These are phyloP conservation scores for Lactifluus hygrophoroides DNA, from an alignment of 768 basidiomycete species.

Conservation along the genomic window DNA sequence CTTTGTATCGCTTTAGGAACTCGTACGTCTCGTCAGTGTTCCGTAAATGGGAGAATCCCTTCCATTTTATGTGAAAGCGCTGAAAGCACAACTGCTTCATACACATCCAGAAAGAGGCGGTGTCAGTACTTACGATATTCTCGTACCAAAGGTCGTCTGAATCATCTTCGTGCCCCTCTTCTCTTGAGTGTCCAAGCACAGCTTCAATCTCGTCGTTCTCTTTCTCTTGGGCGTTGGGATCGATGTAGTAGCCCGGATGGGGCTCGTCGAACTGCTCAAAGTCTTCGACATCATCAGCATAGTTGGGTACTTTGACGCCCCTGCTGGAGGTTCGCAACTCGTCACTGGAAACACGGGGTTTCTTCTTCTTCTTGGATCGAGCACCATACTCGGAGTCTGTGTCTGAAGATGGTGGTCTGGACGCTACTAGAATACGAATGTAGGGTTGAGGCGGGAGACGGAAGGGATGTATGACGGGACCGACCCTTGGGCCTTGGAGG, in stretches of 20 bases:
- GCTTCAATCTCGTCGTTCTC: conserved; percentile 89
- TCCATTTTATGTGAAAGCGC: conserved; percentile 99
- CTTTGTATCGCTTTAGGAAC: conserved; percentile 91
- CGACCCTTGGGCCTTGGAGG: conserved; percentile 54
- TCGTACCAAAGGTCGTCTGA: conserved; percentile 76
- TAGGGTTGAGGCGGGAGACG: conserved; percentile 15
- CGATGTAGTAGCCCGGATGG: conserved; percentile 44
- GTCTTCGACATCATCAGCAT: conserved; percentile 59
- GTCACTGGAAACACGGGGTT: conserved; percentile 43
- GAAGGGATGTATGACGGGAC: conserved; percentile 15
- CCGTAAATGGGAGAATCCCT: conserved; percentile 94
- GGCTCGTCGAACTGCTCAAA: conserved; percentile 74
- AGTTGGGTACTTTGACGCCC: conserved; percentile 76
- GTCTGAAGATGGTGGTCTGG: conserved; percentile 57
- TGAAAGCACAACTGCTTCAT: conserved; percentile 29
- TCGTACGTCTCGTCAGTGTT: conserved; percentile 99
- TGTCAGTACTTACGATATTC: conserved; percentile 54
- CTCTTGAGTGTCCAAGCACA: conserved; percentile 78
- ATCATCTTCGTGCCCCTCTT: conserved; percentile 73
- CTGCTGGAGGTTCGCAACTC: conserved; percentile 73
- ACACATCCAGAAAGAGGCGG: conserved; percentile 11
- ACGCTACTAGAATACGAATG: conserved; percentile 27
- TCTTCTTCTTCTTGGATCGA: conserved; percentile 82
- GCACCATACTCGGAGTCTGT: conserved; percentile 85
- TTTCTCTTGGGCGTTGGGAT: conserved; percentile 39